Evolutionary conservation across 208 protist species (phyloP).

Genomic region (Strigomonas galati): DNA sequence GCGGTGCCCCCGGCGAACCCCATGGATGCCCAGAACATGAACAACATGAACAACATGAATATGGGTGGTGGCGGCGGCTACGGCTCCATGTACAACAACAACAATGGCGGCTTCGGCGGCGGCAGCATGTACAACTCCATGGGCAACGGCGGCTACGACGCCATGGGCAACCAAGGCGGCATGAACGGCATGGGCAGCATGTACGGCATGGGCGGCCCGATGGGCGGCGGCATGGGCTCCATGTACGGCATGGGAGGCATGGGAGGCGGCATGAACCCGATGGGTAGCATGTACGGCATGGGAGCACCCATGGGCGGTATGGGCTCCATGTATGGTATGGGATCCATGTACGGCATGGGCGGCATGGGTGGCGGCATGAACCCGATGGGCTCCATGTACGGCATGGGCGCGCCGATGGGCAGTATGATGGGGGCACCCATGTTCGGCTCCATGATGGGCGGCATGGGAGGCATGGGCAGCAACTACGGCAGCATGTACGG

Average conservation of each 20-base stretch:
- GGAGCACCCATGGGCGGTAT: constrained; percentile 14
- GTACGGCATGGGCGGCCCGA: constrained; percentile 28
- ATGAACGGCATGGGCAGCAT: constrained; percentile 25
- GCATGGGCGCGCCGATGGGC: constrained; percentile 20
- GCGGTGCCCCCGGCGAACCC: not conserved
- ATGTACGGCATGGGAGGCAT: constrained; percentile 45
- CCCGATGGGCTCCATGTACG: constrained; percentile 24
- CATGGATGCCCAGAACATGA: not conserved
- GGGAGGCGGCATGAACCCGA: constrained; percentile 15
- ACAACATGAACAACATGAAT: not conserved
- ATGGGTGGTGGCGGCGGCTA: constrained; percentile 10
- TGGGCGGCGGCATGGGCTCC: constrained; percentile 15
- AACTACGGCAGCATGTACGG: constrained; percentile 25
- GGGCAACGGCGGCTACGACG: constrained; percentile 26
- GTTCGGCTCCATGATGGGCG: constrained; percentile 29
- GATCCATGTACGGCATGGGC: constrained; percentile 26
- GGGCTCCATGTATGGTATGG: constrained; percentile 17
- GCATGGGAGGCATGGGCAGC: constrained; percentile 20
- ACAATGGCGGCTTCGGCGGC: constrained; percentile 1
- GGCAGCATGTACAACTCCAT: constrained; percentile 12
- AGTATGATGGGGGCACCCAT: constrained; percentile 23
- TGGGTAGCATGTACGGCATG: constrained; percentile 32
- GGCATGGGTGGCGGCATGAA: constrained; percentile 28
- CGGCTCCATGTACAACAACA: constrained; percentile 11
- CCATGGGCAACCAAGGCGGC: constrained; percentile 16